A percentile compares a stretch with the other conserved stretches of the same genome.
Evolutionary conservation across 805 yeast genomes (phyloP).

Genomic region (Teunomyces gatunensis): DNA sequence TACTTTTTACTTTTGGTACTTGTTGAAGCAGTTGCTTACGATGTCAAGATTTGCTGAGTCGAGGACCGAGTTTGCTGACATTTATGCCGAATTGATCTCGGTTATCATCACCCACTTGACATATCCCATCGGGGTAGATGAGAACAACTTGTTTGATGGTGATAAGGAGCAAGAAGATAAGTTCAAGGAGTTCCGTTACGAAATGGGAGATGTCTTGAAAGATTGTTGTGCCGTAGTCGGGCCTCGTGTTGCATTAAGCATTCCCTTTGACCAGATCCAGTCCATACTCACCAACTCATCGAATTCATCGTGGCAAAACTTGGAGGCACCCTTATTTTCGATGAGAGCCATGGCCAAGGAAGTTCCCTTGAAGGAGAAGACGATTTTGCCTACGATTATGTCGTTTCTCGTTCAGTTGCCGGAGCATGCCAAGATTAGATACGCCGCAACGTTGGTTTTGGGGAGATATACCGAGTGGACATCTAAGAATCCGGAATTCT

Average conservation of each 20-base stretch:
- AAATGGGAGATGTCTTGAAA: slow-evolving; percentile 96
- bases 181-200: slow-evolving; percentile 90
- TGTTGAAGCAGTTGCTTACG: slow-evolving; percentile 67
- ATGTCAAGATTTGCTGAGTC: slow-evolving; percentile 58
- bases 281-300: slow-evolving; percentile 28
- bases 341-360: slow-evolving; percentile 95
- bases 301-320: slow-evolving; percentile 68
- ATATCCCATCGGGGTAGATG: slow-evolving; percentile 54
- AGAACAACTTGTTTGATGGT: slow-evolving; percentile 50
- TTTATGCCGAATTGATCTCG: slow-evolving; percentile 56
- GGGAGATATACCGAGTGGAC: slow-evolving; percentile 99
- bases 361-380: slow-evolving; percentile 63
- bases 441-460: slow-evolving; percentile 87
- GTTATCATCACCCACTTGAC: slow-evolving; percentile 67
- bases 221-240: slow-evolving; percentile 94
- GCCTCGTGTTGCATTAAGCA: slow-evolving; percentile 59
- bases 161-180: slow-evolving; percentile 86
- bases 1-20: slow-evolving; percentile 91
- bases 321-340: slow-evolving; percentile 88
- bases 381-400: slow-evolving; percentile 75
- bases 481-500: slow-evolving; percentile 72
- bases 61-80: slow-evolving; percentile 47
- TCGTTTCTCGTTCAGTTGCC: slow-evolving; percentile 65
- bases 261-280: slow-evolving; percentile 66
- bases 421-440: slow-evolving; percentile 81